Evolutionary conservation across 257 asterid genomes (phyloP).

Genomic region (Ballota nigra): DNA sequence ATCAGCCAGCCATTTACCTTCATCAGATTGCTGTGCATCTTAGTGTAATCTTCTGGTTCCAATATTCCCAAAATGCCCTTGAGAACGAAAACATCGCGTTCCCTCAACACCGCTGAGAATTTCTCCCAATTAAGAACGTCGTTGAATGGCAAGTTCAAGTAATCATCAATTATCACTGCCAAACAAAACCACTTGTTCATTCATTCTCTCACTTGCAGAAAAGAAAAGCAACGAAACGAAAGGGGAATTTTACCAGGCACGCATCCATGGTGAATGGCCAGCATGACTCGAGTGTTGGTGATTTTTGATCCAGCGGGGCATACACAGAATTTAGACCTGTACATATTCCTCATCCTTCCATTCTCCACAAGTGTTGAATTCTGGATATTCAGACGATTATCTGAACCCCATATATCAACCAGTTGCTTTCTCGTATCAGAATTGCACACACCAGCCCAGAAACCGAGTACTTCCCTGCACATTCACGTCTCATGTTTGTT

Average conservation of each 20-base stretch:
- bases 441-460: slow-evolving; percentile 24
- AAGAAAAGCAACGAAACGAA: no score
- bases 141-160: slow-evolving; percentile 26
- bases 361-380: neutral
- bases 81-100: neutral
- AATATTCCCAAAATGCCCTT: slow-evolving; percentile 21
- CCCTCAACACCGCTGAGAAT: slow-evolving; percentile 20
- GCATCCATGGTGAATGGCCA: slow-evolving; percentile 26
- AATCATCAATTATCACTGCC: slow-evolving; percentile 27
- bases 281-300: slow-evolving; percentile 15
- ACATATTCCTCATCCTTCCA: neutral
- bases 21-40: slow-evolving; percentile 11
- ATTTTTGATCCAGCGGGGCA: slow-evolving; percentile 24
- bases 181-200: neutral
- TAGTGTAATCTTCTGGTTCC: slow-evolving; percentile 6
- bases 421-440: slow-evolving; percentile 10
- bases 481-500: neutral
- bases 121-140: slow-evolving; percentile 23
- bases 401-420: slow-evolving; percentile 16
- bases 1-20: slow-evolving; percentile 1
- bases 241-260: slow-evolving; percentile 28
- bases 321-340: slow-evolving; percentile 26
- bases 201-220: neutral
- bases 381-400: slow-evolving; percentile 13
- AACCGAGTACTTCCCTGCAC: slow-evolving; percentile 17